These are phyloP conservation scores for Helenozyma baotianmanensis DNA, from an alignment of 805 yeast genomes.

Conservation along the genomic window DNA sequence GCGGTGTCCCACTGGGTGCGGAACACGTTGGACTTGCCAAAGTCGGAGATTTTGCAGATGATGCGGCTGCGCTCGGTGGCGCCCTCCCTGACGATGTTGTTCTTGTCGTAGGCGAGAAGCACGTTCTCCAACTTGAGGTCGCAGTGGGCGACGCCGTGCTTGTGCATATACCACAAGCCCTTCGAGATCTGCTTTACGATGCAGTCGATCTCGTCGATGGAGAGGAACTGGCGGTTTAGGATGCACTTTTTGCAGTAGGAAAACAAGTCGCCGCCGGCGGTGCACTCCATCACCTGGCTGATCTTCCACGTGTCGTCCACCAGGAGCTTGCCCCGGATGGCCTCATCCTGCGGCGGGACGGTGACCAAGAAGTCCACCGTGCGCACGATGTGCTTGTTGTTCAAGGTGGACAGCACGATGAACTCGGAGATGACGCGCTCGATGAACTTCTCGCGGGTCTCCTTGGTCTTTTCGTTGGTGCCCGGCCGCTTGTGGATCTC, in stretches of 20 bases:
- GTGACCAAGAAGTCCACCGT: constrained; percentile 69
- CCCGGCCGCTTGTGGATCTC: constrained; percentile 23
- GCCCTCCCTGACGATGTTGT: constrained; percentile 34
- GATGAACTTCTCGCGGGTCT: constrained; percentile 43
- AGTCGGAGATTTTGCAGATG: constrained; percentile 51
- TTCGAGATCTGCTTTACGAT: constrained; percentile 80
- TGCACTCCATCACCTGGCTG: constrained; percentile 37
- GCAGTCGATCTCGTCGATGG: constrained; percentile 73
- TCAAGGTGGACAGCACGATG: constrained; percentile 75
- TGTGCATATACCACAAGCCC: constrained; percentile 82
- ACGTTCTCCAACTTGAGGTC: constrained; percentile 89
- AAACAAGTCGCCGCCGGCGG: constrained; percentile 34
- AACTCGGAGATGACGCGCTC: constrained; percentile 85
- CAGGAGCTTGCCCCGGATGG: not conserved
- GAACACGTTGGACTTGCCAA: constrained; percentile 89
- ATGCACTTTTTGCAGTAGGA: constrained; percentile 21
- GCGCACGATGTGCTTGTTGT: constrained; percentile 70
- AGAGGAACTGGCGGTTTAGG: constrained; percentile 13
- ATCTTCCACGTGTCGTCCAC: constrained; percentile 13
- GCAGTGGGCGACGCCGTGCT: constrained; percentile 90
- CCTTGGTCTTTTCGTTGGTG: constrained; percentile 14
- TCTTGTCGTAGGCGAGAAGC: constrained; percentile 51
- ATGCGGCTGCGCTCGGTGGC: constrained; percentile 9
- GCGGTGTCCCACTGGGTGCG: constrained; percentile 79
- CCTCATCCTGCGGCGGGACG: constrained; percentile 11